Evolutionary conservation across 345 rosid species (phyloP), one percentile per base, ranked within the genome.

Genomic region (Kandelia obovata): DNA sequence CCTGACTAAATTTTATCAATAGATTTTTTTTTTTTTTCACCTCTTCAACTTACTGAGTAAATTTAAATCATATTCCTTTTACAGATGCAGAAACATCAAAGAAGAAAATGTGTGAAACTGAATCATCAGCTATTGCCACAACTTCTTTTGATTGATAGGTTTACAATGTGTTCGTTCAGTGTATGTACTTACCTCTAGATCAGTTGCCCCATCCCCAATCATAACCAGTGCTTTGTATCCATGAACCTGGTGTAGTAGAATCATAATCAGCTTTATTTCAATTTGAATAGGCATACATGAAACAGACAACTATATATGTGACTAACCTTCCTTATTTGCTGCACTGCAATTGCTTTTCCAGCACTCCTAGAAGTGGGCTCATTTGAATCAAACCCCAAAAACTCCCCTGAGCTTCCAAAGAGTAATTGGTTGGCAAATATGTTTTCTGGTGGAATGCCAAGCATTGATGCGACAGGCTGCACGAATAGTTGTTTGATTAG

Each of bases 201-300:
- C 98, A 57, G 97, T 92, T 62, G 98, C 96, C 58, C 99, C 99
- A 76, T 95, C 99, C 37, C 99, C 99, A 66, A 95, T 86, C 99
- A 95, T 95, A 70, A 82, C 92, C 77, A 95, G 70, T 39, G 83
- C 69, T 84, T 87, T 86, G 85, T 88, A 88, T 64, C 86, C 88
- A 64, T 75, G 80, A 76, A 70, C 88, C 98, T 91, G 47, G 87
- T 31, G 64, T 26, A 10, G 64, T n/a, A 10, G 59, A 34, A 67
- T 30, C 39, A 55, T 49, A 62, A 72, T 67, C 37, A 79, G 72
- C 62, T 72, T 67, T 58, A 52, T 53, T 49, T 68, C 32, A 39
- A 56, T 43, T 31, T 35, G 51, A 65, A 59, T 60, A 61, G 47
- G 70, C 19, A 39, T 66, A 31, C 51, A 70, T 35, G 46, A 67